These are phyloP conservation scores for Ustulina deusta DNA, from an alignment of 2,329 filamentous ascomycete species.

Conservation along the genomic window DNA sequence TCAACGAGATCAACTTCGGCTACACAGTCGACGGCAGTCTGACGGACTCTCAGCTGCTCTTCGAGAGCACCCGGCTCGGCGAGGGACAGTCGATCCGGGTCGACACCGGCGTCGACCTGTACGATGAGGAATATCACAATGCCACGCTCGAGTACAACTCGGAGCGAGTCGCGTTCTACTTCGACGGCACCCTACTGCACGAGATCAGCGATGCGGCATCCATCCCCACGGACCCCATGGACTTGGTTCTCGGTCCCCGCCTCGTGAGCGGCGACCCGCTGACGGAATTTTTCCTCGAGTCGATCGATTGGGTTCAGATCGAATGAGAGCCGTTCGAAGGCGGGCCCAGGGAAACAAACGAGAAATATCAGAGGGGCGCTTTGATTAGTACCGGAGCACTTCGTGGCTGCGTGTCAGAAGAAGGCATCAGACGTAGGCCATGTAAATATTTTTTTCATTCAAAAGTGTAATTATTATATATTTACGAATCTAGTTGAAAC, in stretches of 20 bases:
- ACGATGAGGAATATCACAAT: constrained; percentile 12
- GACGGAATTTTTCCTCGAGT: constrained; percentile 21
- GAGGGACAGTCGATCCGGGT: background rate
- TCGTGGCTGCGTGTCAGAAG: background rate
- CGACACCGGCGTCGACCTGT: constrained; percentile 6
- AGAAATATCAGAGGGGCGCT: background rate
- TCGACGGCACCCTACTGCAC: constrained; percentile 12
- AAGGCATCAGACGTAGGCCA: too few relatives aligned
- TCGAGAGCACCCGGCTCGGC: background rate
- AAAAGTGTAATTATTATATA: too few relatives aligned
- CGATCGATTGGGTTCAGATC: constrained; percentile 20
- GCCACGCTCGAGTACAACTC: constrained; percentile 21
- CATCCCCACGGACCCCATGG: constrained; percentile 13
- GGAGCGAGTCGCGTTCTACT: constrained; percentile 13
- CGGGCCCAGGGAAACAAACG: background rate
- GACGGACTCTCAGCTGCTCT: constrained; percentile 10
- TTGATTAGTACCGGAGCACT: too few relatives aligned
- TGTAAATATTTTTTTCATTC: too few relatives aligned
- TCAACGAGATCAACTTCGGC: constrained; percentile 22
- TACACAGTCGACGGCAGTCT: constrained; percentile 15
- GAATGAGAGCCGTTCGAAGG: background rate
- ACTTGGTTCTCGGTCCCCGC: constrained; percentile 20
- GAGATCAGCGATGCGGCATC: constrained; percentile 6
- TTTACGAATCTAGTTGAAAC: too few relatives aligned
- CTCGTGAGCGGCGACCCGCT: constrained; percentile 7